Conservation (phyloP, 2,329 filamentous ascomycete genomes). For the Aspergillus novofumigatus region DNA sequence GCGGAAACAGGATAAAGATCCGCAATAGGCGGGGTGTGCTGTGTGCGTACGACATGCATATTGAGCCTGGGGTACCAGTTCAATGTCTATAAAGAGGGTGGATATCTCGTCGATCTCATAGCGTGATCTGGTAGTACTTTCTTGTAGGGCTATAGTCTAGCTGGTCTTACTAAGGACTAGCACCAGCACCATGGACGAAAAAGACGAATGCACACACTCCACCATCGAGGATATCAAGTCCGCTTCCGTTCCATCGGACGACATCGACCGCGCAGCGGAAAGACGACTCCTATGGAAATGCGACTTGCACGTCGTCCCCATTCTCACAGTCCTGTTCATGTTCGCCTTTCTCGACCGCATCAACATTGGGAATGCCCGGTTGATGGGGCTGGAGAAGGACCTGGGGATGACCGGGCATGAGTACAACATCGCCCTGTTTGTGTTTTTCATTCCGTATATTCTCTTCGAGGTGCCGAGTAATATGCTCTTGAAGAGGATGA, state of each 20-base stretch:
- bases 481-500: slow-evolving; percentile 41
- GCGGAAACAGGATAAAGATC: neutral
- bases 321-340: slow-evolving; percentile 44
- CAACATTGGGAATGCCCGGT: slow-evolving; percentile 47
- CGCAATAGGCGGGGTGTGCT: neutral
- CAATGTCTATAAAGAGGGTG: neutral
- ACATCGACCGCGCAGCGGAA: slow-evolving; percentile 28
- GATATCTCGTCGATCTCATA: neutral
- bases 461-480: slow-evolving; percentile 47
- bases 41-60: neutral
- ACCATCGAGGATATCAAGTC: slow-evolving; percentile 18
- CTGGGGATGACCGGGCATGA: slow-evolving; percentile 41
- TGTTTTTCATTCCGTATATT: slow-evolving; percentile 47
- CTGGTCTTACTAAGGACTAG: neutral
- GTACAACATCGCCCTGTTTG: slow-evolving; percentile 42
- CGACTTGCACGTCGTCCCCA: slow-evolving; percentile 47
- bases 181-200: slow-evolving; percentile 1
- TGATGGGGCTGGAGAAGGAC: slow-evolving; percentile 42
- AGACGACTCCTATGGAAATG: slow-evolving; percentile 47
- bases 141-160: neutral
- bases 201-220: slow-evolving; percentile 6
- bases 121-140: neutral
- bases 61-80: neutral
- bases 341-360: slow-evolving; percentile 46
- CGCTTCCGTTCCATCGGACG: neutral